Percentiles rank a stretch among this genome's conserved stretches.
These are phyloP conservation scores for Fusarium tupiense DNA, from an alignment of 2,329 filamentous ascomycete species.

Conservation along the genomic window DNA sequence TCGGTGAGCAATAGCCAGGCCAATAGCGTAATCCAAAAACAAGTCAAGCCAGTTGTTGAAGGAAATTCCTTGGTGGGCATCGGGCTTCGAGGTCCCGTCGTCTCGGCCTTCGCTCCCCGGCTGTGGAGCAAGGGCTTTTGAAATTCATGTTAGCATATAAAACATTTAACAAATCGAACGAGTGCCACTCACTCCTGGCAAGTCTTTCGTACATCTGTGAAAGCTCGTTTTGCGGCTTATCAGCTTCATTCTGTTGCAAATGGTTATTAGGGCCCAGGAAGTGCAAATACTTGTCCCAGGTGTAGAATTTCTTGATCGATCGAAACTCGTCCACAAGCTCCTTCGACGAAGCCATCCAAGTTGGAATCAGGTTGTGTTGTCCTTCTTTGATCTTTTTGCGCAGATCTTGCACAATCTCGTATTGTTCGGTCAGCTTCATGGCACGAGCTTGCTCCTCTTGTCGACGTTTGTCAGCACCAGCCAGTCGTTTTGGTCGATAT, in stretches of 20 bases:
- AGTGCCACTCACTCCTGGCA: conserved; percentile 58
- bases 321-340: conserved; percentile 71
- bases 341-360: conserved; percentile 69
- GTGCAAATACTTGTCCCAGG: conserved; percentile 72
- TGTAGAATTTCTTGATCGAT: conserved; percentile 70
- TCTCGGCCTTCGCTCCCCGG: conserved; percentile 35
- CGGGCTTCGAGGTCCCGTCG: conserved; percentile 47
- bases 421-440: conserved; percentile 53
- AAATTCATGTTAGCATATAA: conserved; percentile 23
- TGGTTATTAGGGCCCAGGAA: conserved; percentile 58
- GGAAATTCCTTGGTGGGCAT: conserved; percentile 76
- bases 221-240: conserved; percentile 55
- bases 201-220: conserved; percentile 66
- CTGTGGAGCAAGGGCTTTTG: conserved; percentile 48
- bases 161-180: not conserved
- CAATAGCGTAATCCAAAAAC: conserved; percentile 87
- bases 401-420: conserved; percentile 55
- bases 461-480: conserved; percentile 55
- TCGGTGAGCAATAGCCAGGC: conserved; percentile 74
- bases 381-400: conserved; percentile 55
- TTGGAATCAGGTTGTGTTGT: conserved; percentile 54
- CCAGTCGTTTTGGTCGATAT: conserved; percentile 58
- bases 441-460: conserved; percentile 57
- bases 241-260: conserved; percentile 29
- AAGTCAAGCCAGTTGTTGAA: conserved; percentile 90